These are phyloP conservation scores for Maudiozyma barnettii DNA, from an alignment of 805 yeast genomes.

Conservation along the genomic window DNA sequence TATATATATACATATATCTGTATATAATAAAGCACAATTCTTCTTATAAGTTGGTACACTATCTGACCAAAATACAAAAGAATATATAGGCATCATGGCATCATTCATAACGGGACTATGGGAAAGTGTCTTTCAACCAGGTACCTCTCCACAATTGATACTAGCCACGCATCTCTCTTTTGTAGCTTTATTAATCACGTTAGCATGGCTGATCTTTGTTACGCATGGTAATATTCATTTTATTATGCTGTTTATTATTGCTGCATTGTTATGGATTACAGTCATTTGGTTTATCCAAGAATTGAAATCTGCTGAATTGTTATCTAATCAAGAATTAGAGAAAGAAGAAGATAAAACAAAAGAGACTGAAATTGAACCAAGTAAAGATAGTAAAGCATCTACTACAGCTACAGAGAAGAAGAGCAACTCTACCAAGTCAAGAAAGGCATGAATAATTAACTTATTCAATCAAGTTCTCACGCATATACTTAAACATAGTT, in stretches of 20 bases:
- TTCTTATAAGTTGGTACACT: too few relatives aligned
- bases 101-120: constrained; percentile 48
- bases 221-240: constrained; percentile 61
- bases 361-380: constrained; percentile 2
- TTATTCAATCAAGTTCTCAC: too few relatives aligned
- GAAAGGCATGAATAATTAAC: constrained; percentile 8
- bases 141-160: constrained; percentile 82
- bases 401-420: not conserved
- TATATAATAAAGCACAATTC: too few relatives aligned
- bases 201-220: constrained; percentile 48
- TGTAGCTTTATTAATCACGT: constrained; percentile 43
- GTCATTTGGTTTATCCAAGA: constrained; percentile 85
- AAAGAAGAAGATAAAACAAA: constrained; percentile 4
- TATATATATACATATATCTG: too few relatives aligned
- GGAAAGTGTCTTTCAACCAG: constrained; percentile 89
- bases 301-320: constrained; percentile 35
- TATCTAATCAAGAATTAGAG: constrained; percentile 20
- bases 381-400: not conserved
- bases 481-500: too few relatives aligned
- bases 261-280: constrained; percentile 61
- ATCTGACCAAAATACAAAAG: too few relatives aligned
- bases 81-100: constrained; percentile 7
- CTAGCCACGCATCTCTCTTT: constrained; percentile 84
- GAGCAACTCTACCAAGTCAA: constrained; percentile 2
- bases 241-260: constrained; percentile 44